These are phyloP conservation scores for Metschnikowia aberdeeniae DNA, from an alignment of 805 yeast genomes.

Conservation along the genomic window DNA sequence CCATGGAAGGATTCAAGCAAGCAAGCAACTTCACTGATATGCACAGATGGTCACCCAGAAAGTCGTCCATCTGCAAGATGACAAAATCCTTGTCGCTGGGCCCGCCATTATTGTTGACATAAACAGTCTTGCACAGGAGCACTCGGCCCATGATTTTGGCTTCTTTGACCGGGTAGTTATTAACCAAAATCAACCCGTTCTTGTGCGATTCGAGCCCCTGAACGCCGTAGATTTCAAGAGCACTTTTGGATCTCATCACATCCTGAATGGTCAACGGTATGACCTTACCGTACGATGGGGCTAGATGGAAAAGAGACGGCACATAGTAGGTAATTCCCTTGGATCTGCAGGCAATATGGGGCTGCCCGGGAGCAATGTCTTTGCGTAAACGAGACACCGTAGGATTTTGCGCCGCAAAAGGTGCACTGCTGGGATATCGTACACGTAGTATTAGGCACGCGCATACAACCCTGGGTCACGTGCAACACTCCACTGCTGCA, in stretches of 20 bases:
- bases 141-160: conserved; percentile 28
- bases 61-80: conserved; percentile 32
- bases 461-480: too few species aligned
- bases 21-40: conserved; percentile 21
- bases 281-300: conserved; percentile 21
- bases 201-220: conserved; percentile 13
- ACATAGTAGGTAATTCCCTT: conserved; percentile 25
- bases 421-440: not conserved
- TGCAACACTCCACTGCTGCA: too few species aligned
- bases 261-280: conserved; percentile 31
- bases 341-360: conserved; percentile 29
- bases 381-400: conserved; percentile 9
- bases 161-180: conserved; percentile 32
- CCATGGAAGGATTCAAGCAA: conserved; percentile 13
- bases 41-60: conserved; percentile 27
- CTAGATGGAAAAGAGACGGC: conserved; percentile 32
- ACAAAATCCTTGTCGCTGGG: conserved; percentile 9
- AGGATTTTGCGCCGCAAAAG: not conserved
- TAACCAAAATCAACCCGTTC: conserved; percentile 18
- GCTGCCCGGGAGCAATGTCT: conserved; percentile 34
- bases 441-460: too few species aligned
- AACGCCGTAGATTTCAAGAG: conserved; percentile 16
- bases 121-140: conserved; percentile 9
- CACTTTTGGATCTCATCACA: conserved; percentile 16
- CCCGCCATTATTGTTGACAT: conserved; percentile 2